A percentile compares a stretch with the other conserved stretches of the same genome.
These are phyloP conservation scores for Salvia splendens DNA, from an alignment of 257 asterid species.

Conservation along the genomic window DNA sequence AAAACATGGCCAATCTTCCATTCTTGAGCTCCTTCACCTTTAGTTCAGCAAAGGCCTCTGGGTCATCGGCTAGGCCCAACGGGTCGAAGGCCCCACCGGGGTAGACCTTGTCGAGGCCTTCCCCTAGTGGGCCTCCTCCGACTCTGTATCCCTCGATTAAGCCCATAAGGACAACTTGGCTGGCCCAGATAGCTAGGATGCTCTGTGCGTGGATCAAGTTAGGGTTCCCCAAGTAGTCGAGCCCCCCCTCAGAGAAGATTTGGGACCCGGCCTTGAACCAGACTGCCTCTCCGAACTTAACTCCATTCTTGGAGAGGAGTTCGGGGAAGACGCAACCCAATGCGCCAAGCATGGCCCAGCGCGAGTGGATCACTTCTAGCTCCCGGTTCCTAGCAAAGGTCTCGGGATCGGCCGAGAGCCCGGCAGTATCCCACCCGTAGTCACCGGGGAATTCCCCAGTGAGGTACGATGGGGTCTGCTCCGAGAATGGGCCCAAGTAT, in stretches of 20 bases:
- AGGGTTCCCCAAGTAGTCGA: conserved; percentile 87
- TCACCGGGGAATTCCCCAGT: conserved; percentile 94
- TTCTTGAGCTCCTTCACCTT: conserved; percentile 66
- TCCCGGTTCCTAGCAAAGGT: conserved; percentile 88
- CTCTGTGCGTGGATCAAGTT: conserved; percentile 87
- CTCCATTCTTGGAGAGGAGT: conserved; percentile 70
- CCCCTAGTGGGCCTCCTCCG: conserved; percentile 92
- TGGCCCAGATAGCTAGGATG: conserved; percentile 86
- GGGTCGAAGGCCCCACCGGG: conserved; percentile 91
- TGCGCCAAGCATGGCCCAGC: conserved; percentile 99
- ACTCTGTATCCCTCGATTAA: conserved; percentile 80
- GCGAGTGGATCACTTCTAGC: conserved; percentile 79
- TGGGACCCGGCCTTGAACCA: conserved; percentile 97
- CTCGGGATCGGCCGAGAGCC: conserved; percentile 92
- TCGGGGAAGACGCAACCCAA: conserved; percentile 88
- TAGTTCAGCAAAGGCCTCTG: conserved; percentile 54
- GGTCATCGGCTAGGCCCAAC: conserved; percentile 64
- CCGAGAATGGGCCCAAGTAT: conserved; percentile 91
- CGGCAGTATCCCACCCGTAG: conserved; percentile 97
- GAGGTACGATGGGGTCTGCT: conserved; percentile 84
- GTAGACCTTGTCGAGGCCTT: conserved; percentile 82
- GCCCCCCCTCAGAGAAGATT: conserved; percentile 88
- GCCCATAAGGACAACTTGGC: conserved; percentile 82
- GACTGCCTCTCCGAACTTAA: conserved; percentile 80
- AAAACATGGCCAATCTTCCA: conserved; percentile 64